Percentiles rank a stretch among this genome's conserved stretches.
phyloP scores from a whole-genome alignment of 2,329 filamentous ascomycete species.

The Penicillium sp. region DNA sequence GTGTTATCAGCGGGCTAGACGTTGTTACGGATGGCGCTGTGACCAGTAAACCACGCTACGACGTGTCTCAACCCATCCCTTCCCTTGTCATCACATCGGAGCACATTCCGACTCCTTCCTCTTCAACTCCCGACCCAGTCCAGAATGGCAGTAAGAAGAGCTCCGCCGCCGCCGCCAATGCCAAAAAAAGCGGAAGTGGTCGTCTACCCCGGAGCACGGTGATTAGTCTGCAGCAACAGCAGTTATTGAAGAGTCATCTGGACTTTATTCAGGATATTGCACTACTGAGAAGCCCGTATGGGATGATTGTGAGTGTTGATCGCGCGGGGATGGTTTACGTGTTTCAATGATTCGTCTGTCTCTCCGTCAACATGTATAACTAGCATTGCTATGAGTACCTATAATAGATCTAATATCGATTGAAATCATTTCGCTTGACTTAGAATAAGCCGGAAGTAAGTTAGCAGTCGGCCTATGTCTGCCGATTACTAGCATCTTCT shows the following conservation, averaged over 20 bases:
- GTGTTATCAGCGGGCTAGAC: conserved; percentile 69
- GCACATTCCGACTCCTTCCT: no score
- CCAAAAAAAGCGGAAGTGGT: no score
- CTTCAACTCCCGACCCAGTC: conserved; percentile 44
- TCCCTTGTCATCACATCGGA: no score
- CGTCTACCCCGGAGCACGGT: conserved; percentile 70
- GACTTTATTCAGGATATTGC: conserved; percentile 81
- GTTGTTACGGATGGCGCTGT: conserved; percentile 49
- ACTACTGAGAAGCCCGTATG: conserved; percentile 79
- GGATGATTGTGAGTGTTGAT: conserved; percentile 86
- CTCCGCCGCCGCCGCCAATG: no score
- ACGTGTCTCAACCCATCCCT: conserved; percentile 54
- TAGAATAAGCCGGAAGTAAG: no score
- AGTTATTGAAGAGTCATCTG: conserved; percentile 73
- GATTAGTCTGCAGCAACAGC: conserved; percentile 78
- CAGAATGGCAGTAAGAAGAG: no score
- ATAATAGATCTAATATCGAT: not conserved
- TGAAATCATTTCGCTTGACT: no score
- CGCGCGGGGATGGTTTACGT: conserved; percentile 82
- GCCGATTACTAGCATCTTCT: no score
- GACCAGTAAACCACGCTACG: conserved; percentile 58
- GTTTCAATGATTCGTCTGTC: no score
- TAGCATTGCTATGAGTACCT: no score
- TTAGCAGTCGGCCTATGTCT: no score
- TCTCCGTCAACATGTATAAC: no score